A percentile compares a stretch with the other conserved stretches of the same genome.
These are phyloP conservation scores for Primulina tabacum DNA, from an alignment of 257 asterid species.

Conservation along the genomic window DNA sequence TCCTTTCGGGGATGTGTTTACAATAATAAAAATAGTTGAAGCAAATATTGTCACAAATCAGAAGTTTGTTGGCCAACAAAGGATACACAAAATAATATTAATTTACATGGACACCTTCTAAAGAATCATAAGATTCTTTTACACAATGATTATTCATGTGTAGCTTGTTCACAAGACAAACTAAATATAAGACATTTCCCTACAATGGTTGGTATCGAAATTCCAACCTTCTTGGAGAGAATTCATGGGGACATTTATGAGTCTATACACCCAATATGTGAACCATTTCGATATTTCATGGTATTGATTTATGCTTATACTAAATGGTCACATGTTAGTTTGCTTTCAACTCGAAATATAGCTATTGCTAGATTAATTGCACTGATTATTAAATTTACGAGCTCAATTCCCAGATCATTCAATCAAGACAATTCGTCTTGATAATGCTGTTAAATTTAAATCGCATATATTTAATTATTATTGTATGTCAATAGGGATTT, in stretches of 20 bases:
- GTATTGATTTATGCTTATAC: too few relatives aligned
- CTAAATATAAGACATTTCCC: too few relatives aligned
- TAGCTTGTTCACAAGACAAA: too few relatives aligned
- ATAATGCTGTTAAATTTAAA: background rate
- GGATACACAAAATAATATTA: conserved; percentile 11
- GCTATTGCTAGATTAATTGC: background rate
- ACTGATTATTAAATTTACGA: too few relatives aligned
- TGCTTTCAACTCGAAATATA: too few relatives aligned
- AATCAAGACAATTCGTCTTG: background rate
- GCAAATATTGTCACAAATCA: background rate
- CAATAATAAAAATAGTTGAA: background rate
- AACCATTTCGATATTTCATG: too few relatives aligned
- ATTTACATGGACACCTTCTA: conserved; percentile 15
- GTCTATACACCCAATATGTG: too few relatives aligned
- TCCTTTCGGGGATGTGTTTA: background rate
- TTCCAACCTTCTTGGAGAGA: background rate
- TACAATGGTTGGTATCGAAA: too few relatives aligned
- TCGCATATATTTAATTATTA: background rate
- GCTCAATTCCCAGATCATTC: too few relatives aligned
- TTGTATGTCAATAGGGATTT: too few relatives aligned
- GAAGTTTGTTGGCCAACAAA: conserved; percentile 3
- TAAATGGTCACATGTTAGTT: too few relatives aligned
- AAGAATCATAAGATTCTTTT: background rate
- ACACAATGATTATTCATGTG: too few relatives aligned
- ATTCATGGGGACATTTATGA: background rate